phyloP scores from a whole-genome alignment of 2,329 filamentous ascomycete genomes.

The Fusarium acutatum region DNA sequence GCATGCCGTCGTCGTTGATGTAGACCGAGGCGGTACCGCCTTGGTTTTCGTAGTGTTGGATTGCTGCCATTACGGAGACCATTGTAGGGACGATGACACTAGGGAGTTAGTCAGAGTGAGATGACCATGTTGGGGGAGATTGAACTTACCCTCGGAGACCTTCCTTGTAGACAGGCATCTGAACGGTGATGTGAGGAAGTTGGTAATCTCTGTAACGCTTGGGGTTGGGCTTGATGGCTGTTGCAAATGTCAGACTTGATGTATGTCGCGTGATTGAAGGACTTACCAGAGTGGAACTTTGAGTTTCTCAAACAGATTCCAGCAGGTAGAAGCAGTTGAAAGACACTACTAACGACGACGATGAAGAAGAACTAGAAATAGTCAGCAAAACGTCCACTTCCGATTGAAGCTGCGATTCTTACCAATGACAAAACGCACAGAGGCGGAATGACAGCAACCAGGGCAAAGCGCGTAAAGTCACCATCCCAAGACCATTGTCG shows the following conservation, averaged over 20 bases:
- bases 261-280: background rate
- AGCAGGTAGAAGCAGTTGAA: slow-evolving; percentile 36
- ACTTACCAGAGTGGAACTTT: slow-evolving; percentile 37
- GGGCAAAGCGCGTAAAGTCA: slow-evolving; percentile 25
- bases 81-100: slow-evolving; percentile 63
- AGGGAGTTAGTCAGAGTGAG: background rate
- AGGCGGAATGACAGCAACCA: slow-evolving; percentile 31
- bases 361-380: slow-evolving; percentile 39
- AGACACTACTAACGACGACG: slow-evolving; percentile 37
- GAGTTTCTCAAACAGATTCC: slow-evolving; percentile 40
- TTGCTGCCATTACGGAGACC: slow-evolving; percentile 63
- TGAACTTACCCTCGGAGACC: slow-evolving; percentile 33
- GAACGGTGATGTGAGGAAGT: slow-evolving; percentile 55
- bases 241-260: background rate
- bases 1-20: slow-evolving; percentile 75
- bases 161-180: slow-evolving; percentile 57
- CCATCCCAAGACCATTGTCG: slow-evolving; percentile 36
- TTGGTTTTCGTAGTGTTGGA: slow-evolving; percentile 66
- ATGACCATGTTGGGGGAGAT: rapidly evolving
- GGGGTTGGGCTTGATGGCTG: slow-evolving; percentile 40
- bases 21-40: slow-evolving; percentile 75
- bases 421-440: slow-evolving; percentile 29
- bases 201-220: slow-evolving; percentile 46
- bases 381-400: no score
- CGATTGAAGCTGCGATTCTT: background rate